Conservation (phyloP, 108 stramenopile species). For the Cyclotella cryptica region DNA sequence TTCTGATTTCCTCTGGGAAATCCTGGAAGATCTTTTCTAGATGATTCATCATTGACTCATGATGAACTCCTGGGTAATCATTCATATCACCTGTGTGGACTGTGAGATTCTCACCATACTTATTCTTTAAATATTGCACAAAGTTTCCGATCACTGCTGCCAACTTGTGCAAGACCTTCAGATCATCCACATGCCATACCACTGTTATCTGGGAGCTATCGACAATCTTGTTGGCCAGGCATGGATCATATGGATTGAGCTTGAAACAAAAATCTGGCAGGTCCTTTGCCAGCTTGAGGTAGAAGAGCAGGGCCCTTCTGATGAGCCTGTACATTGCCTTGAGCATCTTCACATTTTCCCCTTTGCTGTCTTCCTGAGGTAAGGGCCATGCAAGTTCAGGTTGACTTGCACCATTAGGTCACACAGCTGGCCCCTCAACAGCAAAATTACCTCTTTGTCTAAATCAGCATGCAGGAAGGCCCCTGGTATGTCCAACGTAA, state of each 20-base stretch:
- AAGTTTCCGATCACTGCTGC: neutral
- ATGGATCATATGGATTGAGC: constrained; percentile 20
- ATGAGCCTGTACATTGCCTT: no score
- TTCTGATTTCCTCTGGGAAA: neutral
- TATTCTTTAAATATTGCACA: neutral
- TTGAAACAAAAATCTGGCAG: no score
- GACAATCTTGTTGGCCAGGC: constrained; percentile 3
- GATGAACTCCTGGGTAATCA: constrained; percentile 11
- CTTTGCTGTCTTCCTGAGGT: no score
- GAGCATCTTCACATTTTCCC: no score
- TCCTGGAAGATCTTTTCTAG: neutral
- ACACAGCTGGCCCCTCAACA: no score
- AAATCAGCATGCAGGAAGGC: constrained; percentile 5
- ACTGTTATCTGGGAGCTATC: neutral
- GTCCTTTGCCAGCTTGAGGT: no score
- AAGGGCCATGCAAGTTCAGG: no score
- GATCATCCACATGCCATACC: constrained; percentile 14
- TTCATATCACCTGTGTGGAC: neutral
- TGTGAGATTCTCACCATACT: neutral
- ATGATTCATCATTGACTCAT: constrained; percentile 11
- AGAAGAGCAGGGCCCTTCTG: no score
- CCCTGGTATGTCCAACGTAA: constrained; percentile 7
- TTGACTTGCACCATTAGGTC: no score
- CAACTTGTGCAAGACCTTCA: neutral
- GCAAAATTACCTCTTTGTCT: neutral